A percentile compares a stretch with the other conserved stretches of the same genome.
These are phyloP conservation scores for Hypomontagnella monticulosa DNA, from an alignment of 495 filamentous ascomycete genomes.

Conservation along the genomic window DNA sequence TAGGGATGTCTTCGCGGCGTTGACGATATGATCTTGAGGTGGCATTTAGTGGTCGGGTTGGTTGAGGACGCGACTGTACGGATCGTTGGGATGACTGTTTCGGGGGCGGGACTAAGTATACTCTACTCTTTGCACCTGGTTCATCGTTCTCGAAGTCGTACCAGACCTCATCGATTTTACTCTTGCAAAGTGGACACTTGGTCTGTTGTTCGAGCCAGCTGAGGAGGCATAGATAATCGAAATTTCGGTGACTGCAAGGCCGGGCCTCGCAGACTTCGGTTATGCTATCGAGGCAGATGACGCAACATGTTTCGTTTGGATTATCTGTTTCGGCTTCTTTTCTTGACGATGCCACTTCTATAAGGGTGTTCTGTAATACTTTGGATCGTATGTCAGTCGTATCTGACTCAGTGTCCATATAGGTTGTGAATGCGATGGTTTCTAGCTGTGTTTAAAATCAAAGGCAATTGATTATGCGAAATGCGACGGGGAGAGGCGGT, in stretches of 20 bases:
- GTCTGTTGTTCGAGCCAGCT: constrained; percentile 82
- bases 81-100: constrained; percentile 29
- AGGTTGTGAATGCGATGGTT: background rate
- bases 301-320: constrained; percentile 59
- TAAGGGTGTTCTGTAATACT: constrained; percentile 58
- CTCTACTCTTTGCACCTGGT: constrained; percentile 63
- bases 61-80: constrained; percentile 3
- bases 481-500: no score
- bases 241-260: constrained; percentile 81
- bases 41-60: constrained; percentile 1
- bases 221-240: constrained; percentile 84
- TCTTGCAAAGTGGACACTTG: constrained; percentile 83
- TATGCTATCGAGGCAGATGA: constrained; percentile 79
- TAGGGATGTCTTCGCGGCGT: constrained; percentile 30
- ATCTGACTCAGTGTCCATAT: constrained; percentile 45
- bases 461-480: no score
- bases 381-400: constrained; percentile 51
- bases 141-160: constrained; percentile 65
- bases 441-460: background rate
- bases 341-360: constrained; percentile 51
- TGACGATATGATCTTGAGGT: constrained; percentile 26
- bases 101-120: constrained; percentile 50
- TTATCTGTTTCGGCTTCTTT: constrained; percentile 25
- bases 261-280: constrained; percentile 73
- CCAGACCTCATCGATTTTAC: constrained; percentile 71